Base-by-base conservation (phyloP, 2,329 filamentous ascomycete genomes). In the Corinectria fuckeliana region DNA sequence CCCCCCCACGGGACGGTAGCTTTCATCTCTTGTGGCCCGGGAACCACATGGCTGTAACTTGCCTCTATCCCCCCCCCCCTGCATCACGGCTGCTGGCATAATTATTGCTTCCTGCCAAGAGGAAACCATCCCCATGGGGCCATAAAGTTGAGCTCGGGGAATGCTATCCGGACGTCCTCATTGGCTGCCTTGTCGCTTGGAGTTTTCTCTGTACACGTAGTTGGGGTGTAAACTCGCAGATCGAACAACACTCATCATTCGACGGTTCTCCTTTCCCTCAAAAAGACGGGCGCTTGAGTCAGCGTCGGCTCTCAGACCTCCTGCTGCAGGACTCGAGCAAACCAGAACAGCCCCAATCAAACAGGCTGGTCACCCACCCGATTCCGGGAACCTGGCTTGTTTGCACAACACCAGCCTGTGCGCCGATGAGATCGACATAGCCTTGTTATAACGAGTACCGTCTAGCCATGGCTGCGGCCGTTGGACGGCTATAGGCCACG, bases 1-100 rank as follows among this genome's bases (percentile, higher is more conserved):
- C n/a, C n/a, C 65, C 63, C 42, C 25, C 32, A 38, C 28, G 51
- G 53, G 41, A 28, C 30, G 32, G 39, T 49, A 18, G 28, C 11
- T 23, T 21, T 16, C 26, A 21, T 14, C 16, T 32, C 36, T 49
- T 25, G 23, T 18, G 28, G 20, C 25, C 10, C 16, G 8, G n/a
- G 16, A 16, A 28, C 9, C 25, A 13, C 14, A 44, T 18, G 23
- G 42, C n/a, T 18, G 7, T n/a, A 3, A 18, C 42, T n/a, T 23
- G 20, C 20, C 20, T 23, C 6, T n/a, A 1, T 9, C 20, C 11
- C 39, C 6, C n/a, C 4, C 9, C 13, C 20, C 39, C 13, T n/a
- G 21, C 1, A 42, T 42, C 11, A 23, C 39, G 21, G 13, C 39
- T 21, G 9, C 6, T n/a, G 11, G 20, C 13, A n/a, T 25, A 6